These are phyloP conservation scores for Dipteronia sinensis DNA, from an alignment of 345 rosid species.

Conservation along the genomic window DNA sequence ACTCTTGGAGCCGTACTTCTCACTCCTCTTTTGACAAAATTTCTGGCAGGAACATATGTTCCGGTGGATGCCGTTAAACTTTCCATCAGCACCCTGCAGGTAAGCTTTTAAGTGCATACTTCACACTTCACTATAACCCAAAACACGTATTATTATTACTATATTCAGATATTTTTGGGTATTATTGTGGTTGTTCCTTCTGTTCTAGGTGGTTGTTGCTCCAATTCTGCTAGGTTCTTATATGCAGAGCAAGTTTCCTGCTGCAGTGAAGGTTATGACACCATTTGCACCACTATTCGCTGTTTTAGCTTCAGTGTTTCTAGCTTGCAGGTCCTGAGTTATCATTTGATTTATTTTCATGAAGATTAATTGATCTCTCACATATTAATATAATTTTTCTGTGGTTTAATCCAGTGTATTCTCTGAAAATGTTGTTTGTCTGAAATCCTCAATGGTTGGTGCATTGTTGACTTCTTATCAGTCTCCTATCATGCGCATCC, in stretches of 20 bases:
- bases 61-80: constrained; percentile 61
- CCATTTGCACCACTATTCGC: constrained; percentile 67
- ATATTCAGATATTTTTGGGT: not conserved
- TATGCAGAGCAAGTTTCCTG: constrained; percentile 54
- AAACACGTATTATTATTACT: not conserved
- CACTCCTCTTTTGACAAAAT: constrained; percentile 59
- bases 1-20: constrained; percentile 62
- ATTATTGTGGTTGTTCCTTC: constrained; percentile 1
- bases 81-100: constrained; percentile 72
- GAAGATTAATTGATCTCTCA: not conserved
- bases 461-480: constrained; percentile 39
- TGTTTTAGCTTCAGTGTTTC: constrained; percentile 55
- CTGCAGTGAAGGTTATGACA: constrained; percentile 42
- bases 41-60: constrained; percentile 68
- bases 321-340: constrained; percentile 61
- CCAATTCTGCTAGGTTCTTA: constrained; percentile 66
- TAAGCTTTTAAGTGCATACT: not conserved
- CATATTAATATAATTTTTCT: not conserved
- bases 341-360: not conserved
- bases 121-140: not conserved
- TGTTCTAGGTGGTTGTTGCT: constrained; percentile 55
- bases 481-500: constrained; percentile 32
- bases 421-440: constrained; percentile 54
- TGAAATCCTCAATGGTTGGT: constrained; percentile 48
- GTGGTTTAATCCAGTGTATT: constrained; percentile 46